Evolutionary conservation across 2,329 filamentous ascomycete genomes (phyloP), one percentile per base, ranked within the genome.

Genomic region (Fusarium secorum): DNA sequence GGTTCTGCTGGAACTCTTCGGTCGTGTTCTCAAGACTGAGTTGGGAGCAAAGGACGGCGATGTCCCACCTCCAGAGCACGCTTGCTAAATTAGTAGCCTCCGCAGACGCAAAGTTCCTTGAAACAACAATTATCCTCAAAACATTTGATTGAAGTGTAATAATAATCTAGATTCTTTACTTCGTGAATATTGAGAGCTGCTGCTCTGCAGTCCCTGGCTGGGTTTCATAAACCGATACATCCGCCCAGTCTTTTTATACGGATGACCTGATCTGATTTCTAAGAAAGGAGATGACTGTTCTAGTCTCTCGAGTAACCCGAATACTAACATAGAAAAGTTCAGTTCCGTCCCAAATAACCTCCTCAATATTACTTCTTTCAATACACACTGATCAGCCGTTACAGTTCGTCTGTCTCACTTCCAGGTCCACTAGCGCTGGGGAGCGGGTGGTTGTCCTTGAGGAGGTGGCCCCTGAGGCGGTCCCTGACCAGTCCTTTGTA

Each of bases 1-100:
- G 85, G 91, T 98, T 80, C 82, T 98, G 75, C 85, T 96, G 20
- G 95, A 98, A 83, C 77, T 97, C 65, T 98, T 98, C 81, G 90
- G 89, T 1, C 85, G 95, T 26, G 90, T 88, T 1, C 82, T 98
- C 78, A 93, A 93, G 83, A 87, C 91, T 7, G 94, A 97, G 73
- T 79, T 98, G 64, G 95, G 95, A 0, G 85, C 88, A 38, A 84
- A 85, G 72, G 89, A 90, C 71, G 90, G 87, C 0, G 86, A 82
- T 33, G 85, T 87, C 9, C 80, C 88, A 60, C 84, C 90, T 76
- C 84, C 92, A 56, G 92, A 95, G 81, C 90, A 95, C 81, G 85
- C 94, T 28, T 95, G 93, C 78, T 94, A 81, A 70, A 15, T 11
- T 36, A 49, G 14, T 56, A 71, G 46, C 13, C 48, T 48, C 13